A percentile compares a stretch with the other conserved stretches of the same genome.
These are phyloP conservation scores for Tolypocladium pustulatum DNA, from an alignment of 2,329 filamentous ascomycete species.

Conservation along the genomic window DNA sequence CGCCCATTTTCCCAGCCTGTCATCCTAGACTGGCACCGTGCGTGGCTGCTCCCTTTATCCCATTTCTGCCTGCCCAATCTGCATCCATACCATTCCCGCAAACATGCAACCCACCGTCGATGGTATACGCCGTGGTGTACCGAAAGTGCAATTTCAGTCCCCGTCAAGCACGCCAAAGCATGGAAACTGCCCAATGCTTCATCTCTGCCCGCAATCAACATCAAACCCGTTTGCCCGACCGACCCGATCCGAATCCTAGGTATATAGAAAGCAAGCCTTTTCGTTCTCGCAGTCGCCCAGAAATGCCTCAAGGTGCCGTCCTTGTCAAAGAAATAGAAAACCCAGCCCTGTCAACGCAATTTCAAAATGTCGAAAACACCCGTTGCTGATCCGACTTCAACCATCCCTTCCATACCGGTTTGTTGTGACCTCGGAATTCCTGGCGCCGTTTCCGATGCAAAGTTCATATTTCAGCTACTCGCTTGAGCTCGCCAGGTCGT, in stretches of 20 bases:
- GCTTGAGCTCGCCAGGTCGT: not conserved
- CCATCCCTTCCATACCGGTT: not conserved
- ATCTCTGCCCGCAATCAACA: slow-evolving; percentile 5
- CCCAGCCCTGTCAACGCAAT: slow-evolving; percentile 2
- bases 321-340: slow-evolving; percentile 3
- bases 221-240: slow-evolving; percentile 3
- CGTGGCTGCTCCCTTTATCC: not conserved
- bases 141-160: slow-evolving; percentile 8
- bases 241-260: slow-evolving; percentile 8
- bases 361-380: slow-evolving; percentile 7
- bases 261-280: slow-evolving; percentile 10
- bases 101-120: slow-evolving; percentile 4
- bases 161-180: slow-evolving; percentile 7
- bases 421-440: slow-evolving; percentile 4
- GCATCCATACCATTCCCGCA: not conserved
- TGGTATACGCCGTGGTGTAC: slow-evolving; percentile 8
- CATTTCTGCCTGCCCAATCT: not conserved
- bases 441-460: slow-evolving; percentile 13
- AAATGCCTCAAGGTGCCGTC: slow-evolving; percentile 8
- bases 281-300: slow-evolving; percentile 9
- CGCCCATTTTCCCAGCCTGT: not conserved
- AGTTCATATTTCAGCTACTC: not conserved
- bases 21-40: not conserved
- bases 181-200: slow-evolving; percentile 8
- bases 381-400: slow-evolving; percentile 1